Percentiles rank a stretch among this genome's conserved stretches.
phyloP scores from a whole-genome alignment of 805 yeast genomes.

The Barnettozyma sucrosica region DNA sequence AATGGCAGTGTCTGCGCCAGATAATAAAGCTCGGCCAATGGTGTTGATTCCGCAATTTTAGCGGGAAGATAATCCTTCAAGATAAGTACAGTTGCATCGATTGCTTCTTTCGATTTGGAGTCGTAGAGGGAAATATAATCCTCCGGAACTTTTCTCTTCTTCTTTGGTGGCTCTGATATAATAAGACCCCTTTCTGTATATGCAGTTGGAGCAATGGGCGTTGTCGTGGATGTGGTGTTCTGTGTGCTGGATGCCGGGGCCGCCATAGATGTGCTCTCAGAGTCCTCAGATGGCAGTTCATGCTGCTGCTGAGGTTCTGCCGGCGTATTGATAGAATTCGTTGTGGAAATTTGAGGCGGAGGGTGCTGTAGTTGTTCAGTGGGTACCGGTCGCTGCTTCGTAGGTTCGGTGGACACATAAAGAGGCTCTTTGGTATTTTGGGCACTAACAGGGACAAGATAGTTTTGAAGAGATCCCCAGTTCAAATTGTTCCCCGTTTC shows the following conservation, averaged over 20 bases:
- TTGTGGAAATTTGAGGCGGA: background rate
- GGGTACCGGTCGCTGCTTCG: background rate
- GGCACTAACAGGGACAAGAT: constrained; percentile 3
- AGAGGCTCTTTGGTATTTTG: background rate
- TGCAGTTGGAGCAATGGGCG: background rate
- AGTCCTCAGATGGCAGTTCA: background rate
- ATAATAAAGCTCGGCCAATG: constrained; percentile 82
- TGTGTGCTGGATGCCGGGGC: background rate
- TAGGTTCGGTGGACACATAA: background rate
- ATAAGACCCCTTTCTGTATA: background rate
- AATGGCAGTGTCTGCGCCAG: constrained; percentile 85
- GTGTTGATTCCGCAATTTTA: constrained; percentile 48
- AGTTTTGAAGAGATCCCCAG: constrained; percentile 18
- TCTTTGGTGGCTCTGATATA: constrained; percentile 4
- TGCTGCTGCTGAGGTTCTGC: background rate
- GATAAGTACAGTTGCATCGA: constrained; percentile 38
- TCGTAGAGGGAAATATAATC: constrained; percentile 23
- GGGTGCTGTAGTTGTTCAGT: background rate
- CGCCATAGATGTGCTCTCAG: background rate
- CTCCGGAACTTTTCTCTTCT: constrained; percentile 13
- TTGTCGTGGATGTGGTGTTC: constrained; percentile 1
- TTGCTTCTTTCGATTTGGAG: constrained; percentile 35
- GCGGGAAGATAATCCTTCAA: constrained; percentile 49
- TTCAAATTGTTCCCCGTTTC: constrained; percentile 40
- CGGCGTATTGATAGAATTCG: background rate